Evolutionary conservation across 2,329 filamentous ascomycete species (phyloP), one percentile per base, ranked within the genome.

Genomic region (Dactylellina parvicollis): DNA sequence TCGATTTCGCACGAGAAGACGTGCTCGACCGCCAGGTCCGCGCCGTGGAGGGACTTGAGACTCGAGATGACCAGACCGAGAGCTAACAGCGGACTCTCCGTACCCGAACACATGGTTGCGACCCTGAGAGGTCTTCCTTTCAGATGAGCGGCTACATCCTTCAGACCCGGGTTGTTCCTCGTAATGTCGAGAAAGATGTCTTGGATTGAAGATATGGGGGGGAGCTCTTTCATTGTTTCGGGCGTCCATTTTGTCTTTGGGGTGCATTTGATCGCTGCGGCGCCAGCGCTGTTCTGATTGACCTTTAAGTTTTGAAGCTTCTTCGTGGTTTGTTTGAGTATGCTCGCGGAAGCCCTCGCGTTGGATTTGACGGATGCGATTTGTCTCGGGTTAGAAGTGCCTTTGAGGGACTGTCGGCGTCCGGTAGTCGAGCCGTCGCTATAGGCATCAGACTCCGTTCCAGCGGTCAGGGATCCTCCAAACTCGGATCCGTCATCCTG

Each of bases 81-180:
- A 0, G 88, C 88, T 0, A 92, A 82, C 1, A 94, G 80, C 0
- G 91, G 91, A 3, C 87, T 87, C 76, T 94, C 91, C 0, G 91
- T 93, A 0, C 91, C 91, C 0, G 90, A 92, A 78, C 90, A 93
- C 82, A 92, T 87, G 0, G 91, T 94, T 0, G 85, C 90, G 24
- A 92, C 82, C 7, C 84, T 80, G 24, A 90, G 76, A 3, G 81
- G 77, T 4, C 81, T 78, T 1, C 78, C 77, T 7, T 79, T 77
- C 0, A 83, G 75, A 52, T 80, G 75, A 1, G 78, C 26, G 0
- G 83, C 42, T 1, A 82, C 79, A 55, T 81, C 64, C 28, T 77
- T 55, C 8, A 85, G 76, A 9, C 79, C 75, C 74, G 66, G 79
- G 67, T 61, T 78, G 18, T 36, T 79, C 49, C 76, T 60, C 0